These are phyloP conservation scores for Atkinsonella texensis DNA, from an alignment of 2,329 filamentous ascomycete species.

Conservation along the genomic window DNA sequence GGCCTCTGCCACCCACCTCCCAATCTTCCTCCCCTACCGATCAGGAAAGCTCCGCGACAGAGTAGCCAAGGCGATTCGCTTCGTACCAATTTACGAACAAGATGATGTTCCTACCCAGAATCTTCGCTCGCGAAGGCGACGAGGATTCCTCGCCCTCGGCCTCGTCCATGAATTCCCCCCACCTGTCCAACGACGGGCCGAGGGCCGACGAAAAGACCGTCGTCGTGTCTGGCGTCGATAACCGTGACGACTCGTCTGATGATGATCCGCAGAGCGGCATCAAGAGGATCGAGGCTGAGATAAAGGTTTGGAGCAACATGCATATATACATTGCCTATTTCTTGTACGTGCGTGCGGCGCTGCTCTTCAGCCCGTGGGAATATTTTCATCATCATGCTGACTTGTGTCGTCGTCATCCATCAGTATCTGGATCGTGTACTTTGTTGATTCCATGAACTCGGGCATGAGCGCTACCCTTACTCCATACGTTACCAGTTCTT, in stretches of 20 bases:
- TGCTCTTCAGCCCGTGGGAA: background rate
- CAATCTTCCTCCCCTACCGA: background rate
- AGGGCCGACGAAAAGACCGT: background rate
- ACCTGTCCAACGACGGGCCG: background rate
- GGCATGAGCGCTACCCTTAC: background rate
- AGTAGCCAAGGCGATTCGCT: background rate
- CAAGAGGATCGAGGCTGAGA: background rate
- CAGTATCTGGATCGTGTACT: slow-evolving; percentile 7
- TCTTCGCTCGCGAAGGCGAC: slow-evolving; percentile 1
- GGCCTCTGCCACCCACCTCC: background rate
- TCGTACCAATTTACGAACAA: background rate
- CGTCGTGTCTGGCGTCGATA: background rate
- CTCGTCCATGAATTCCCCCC: background rate
- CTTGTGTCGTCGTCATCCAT: no score
- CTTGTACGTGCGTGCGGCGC: background rate
- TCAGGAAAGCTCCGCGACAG: background rate
- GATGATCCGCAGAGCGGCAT: background rate
- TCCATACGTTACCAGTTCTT: slow-evolving; percentile 2
- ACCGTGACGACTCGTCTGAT: background rate
- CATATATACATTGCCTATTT: slow-evolving; percentile 2
- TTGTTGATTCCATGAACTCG: slow-evolving; percentile 4
- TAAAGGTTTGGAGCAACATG: slow-evolving; percentile 1
- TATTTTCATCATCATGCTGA: no score
- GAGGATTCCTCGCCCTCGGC: background rate
- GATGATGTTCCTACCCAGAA: slow-evolving; percentile 3